Conservation (phyloP, 805 yeast genomes). For the Ogataea henricii region DNA sequence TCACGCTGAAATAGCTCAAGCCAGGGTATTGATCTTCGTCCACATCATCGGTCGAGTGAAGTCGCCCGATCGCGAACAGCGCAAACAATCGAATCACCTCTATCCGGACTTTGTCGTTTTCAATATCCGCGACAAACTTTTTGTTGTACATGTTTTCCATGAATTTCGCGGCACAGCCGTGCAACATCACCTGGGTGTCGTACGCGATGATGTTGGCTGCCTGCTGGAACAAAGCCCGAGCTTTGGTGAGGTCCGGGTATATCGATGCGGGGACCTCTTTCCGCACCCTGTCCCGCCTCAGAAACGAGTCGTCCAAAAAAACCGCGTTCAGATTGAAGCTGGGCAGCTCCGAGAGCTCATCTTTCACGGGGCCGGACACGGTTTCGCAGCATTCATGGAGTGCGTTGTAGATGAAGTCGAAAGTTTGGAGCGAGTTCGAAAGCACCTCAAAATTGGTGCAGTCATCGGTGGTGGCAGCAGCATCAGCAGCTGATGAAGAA, state of each 20-base stretch:
- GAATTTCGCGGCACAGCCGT: slow-evolving; percentile 5
- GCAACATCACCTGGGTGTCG: slow-evolving; percentile 12
- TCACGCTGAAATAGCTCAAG: slow-evolving; percentile 6
- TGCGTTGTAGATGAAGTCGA: slow-evolving; percentile 3
- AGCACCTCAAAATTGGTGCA: background rate
- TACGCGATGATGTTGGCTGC: slow-evolving; percentile 8
- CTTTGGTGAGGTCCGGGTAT: slow-evolving; percentile 1
- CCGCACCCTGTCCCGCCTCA: background rate
- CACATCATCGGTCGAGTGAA: slow-evolving; percentile 10
- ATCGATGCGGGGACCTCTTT: background rate
- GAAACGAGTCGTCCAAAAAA: slow-evolving; percentile 10
- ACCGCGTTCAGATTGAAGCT: slow-evolving; percentile 10
- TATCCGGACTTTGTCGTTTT: background rate
- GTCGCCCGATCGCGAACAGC: slow-evolving; percentile 11
- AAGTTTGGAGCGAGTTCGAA: slow-evolving; percentile 10
- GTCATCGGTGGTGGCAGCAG: background rate
- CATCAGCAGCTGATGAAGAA: too few relatives aligned
- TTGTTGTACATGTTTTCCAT: slow-evolving; percentile 3
- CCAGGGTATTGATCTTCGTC: slow-evolving; percentile 12
- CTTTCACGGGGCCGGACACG: too few relatives aligned
- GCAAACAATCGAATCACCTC: slow-evolving; percentile 6
- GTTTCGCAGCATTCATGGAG: background rate
- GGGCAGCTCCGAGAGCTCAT: too few relatives aligned
- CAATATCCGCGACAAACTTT: slow-evolving; percentile 2
- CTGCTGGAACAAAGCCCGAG: background rate